Evolutionary conservation across 805 yeast species (phyloP), one percentile per base, ranked within the genome.

Genomic region (Yarrowia phangngaensis): DNA sequence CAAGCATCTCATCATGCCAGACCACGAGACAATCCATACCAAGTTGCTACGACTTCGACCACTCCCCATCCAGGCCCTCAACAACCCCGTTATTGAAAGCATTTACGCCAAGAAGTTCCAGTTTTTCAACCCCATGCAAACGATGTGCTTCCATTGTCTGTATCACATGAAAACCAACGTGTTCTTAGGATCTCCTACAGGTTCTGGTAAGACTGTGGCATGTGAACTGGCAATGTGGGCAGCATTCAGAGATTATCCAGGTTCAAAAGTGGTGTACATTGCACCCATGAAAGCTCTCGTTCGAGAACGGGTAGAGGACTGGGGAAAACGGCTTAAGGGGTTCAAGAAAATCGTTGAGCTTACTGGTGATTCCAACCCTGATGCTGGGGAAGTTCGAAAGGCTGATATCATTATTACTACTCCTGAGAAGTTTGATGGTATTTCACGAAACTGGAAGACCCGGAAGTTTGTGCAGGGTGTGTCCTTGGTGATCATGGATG

Each of bases 191-290:
- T 88, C 97, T 0, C 99, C 99, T 3, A 92, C 98, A 2, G 98
- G 98, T 17, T 90, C 97, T 0, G 99, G 99, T 56, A 92, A 92
- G 64, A 92, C 98, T 0, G 83, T 92, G 24, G 97, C 94, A 20
- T 95, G 97, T 0, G 99, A 92, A 61, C 66, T 92, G 50, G 97
- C 97, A 0, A 85, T 92, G 12, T 92, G 97, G 97, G 90, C 88
- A 62, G 97, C 98, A 0, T 84, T 90, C 63, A 77, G 74, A 35
- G 82, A 84, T 36, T 79, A 73, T 51, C 96, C 97, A 0, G 78
- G 80, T 8, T 78, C 86, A 1, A 88, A 88, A 56, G 73, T 85
- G 19, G 90, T 84, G 6, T 84, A 85, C 60, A 83, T 84, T 67
- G 94, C 94, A 0, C 94, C 94, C 1, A 85, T 84, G 94, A 84